phyloP scores from a whole-genome alignment of 306 rosid species.

The Rosa lucieae region DNA sequence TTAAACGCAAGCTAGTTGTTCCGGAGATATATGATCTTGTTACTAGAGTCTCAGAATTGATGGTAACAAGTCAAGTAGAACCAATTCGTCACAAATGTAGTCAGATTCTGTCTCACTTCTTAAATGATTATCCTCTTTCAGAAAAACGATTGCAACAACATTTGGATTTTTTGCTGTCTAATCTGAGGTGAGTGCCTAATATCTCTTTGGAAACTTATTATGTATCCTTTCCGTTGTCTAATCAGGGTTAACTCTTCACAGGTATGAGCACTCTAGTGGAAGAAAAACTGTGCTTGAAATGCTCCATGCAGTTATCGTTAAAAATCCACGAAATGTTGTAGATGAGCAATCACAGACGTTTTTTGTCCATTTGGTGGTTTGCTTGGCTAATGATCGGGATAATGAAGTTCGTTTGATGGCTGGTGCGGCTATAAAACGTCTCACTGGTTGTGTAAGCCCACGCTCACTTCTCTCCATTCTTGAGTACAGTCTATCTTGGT shows the following conservation, averaged over 20 bases:
- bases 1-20: conserved; percentile 66
- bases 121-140: conserved; percentile 75
- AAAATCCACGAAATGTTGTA: conserved; percentile 68
- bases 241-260: conserved; percentile 30
- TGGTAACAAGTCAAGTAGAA: conserved; percentile 89
- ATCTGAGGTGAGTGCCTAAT: conserved; percentile 55
- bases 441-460: conserved; percentile 52
- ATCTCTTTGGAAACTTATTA: conserved; percentile 4
- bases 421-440: conserved; percentile 71
- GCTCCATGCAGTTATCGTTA: conserved; percentile 71
- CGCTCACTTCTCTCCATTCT: conserved; percentile 55
- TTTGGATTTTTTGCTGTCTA: conserved; percentile 68
- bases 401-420: conserved; percentile 75
- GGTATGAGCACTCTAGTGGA: conserved; percentile 89
- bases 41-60: conserved; percentile 72
- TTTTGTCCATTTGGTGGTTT: conserved; percentile 75
- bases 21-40: conserved; percentile 91
- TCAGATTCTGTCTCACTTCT: conserved; percentile 75
- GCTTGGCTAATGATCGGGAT: conserved; percentile 85
- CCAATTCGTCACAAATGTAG: conserved; percentile 76
- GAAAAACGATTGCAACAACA: conserved; percentile 81
- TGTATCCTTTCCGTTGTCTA: conserved; percentile 7
- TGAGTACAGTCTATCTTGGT: conserved; percentile 75
- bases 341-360: conserved; percentile 73
- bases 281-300: conserved; percentile 88